These are phyloP conservation scores for Tubosaeta brunneosetosa DNA, from an alignment of 768 basidiomycete species.

Conservation along the genomic window DNA sequence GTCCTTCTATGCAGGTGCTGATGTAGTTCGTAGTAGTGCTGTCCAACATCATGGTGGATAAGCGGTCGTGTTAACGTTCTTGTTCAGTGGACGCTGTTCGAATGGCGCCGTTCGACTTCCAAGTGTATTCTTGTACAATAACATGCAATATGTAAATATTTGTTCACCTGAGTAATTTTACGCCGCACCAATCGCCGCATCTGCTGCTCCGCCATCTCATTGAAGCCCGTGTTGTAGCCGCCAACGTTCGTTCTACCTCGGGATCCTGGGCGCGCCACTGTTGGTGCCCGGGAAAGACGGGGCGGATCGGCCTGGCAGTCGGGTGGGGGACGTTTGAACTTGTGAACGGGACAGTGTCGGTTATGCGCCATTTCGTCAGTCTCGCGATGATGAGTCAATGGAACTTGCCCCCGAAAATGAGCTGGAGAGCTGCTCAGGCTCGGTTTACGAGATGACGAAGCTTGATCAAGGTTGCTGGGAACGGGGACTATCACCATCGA, in stretches of 20 bases:
- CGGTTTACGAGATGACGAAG: background rate
- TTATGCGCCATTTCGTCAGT: constrained; percentile 19
- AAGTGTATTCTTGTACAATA: no score
- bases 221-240: constrained; percentile 7
- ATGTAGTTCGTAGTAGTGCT: no score
- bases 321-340: constrained; percentile 8
- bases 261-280: constrained; percentile 46
- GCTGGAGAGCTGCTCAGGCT: constrained; percentile 5
- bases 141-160: no score
- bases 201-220: constrained; percentile 12
- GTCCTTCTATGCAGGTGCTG: no score
- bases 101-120: no score
- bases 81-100: no score
- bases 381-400: constrained; percentile 17
- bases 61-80: no score
- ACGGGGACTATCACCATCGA: no score
- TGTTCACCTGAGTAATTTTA: no score
- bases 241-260: constrained; percentile 26
- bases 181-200: background rate
- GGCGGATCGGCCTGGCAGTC: constrained; percentile 30
- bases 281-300: constrained; percentile 46
- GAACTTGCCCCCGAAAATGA: constrained; percentile 9
- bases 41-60: no score
- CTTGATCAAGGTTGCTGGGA: no score
- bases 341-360: constrained; percentile 18